phyloP scores from a whole-genome alignment of 345 rosid species.

The Bruguiera gymnorhiza region DNA sequence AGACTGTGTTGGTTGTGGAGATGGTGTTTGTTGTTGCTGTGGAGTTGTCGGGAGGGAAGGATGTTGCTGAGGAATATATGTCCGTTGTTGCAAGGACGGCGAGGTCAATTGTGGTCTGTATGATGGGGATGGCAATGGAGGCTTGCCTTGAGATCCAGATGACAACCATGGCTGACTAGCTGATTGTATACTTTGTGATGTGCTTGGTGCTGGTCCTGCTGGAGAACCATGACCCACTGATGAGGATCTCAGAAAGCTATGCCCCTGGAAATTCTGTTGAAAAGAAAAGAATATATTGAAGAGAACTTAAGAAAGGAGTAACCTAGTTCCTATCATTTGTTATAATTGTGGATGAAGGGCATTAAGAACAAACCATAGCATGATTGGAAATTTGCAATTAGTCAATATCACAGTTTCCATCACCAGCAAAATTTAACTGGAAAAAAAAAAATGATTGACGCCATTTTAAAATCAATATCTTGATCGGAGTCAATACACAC shows the following conservation, averaged over 20 bases:
- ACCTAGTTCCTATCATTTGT: background rate
- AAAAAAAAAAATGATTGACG: no score
- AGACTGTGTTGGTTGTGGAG: constrained; percentile 54
- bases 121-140: constrained; percentile 73
- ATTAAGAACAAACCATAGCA: background rate
- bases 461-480: no score
- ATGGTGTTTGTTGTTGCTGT: constrained; percentile 46
- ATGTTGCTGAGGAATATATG: constrained; percentile 65
- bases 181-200: constrained; percentile 54
- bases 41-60: constrained; percentile 39
- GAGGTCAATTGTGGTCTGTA: constrained; percentile 61
- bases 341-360: background rate
- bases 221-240: constrained; percentile 47
- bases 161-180: constrained; percentile 81
- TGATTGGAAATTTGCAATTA: background rate
- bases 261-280: constrained; percentile 71
- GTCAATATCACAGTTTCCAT: background rate
- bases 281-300: background rate
- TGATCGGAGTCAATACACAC: no score
- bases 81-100: constrained; percentile 70
- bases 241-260: constrained; percentile 57
- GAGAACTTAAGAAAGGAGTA: background rate
- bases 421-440: background rate
- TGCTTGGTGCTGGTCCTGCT: constrained; percentile 52
- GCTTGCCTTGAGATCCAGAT: constrained; percentile 73